phyloP scores from a whole-genome alignment of 495 filamentous ascomycete genomes.

The Platismatia glauca region DNA sequence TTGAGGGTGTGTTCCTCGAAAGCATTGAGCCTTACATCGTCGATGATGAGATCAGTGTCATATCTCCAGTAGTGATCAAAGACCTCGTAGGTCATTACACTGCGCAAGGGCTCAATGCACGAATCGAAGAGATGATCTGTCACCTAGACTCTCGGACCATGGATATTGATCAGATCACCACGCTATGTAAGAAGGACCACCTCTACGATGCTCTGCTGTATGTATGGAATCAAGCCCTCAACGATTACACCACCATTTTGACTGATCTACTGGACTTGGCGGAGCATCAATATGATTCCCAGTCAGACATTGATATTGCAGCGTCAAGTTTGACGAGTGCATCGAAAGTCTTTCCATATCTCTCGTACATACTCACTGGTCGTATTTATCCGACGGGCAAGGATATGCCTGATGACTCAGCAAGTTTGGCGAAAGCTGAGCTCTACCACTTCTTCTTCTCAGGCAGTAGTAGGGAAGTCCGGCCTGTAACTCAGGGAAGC shows the following conservation, averaged over 20 bases:
- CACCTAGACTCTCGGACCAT: constrained; percentile 82
- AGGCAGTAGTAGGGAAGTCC: constrained; percentile 52
- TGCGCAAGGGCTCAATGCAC: constrained; percentile 55
- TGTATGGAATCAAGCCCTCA: constrained; percentile 86
- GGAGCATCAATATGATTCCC: constrained; percentile 30
- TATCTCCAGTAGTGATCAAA: constrained; percentile 82
- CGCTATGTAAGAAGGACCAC: constrained; percentile 78
- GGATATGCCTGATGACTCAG: constrained; percentile 55
- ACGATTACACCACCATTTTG: constrained; percentile 83
- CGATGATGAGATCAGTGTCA: constrained; percentile 59
- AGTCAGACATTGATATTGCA: constrained; percentile 19
- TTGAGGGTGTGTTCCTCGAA: constrained; percentile 71
- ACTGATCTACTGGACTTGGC: constrained; percentile 74
- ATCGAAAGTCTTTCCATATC: constrained; percentile 87
- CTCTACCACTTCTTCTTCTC: constrained; percentile 92
- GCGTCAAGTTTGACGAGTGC: constrained; percentile 49
- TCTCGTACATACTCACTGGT: constrained; percentile 87
- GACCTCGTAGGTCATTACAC: constrained; percentile 74
- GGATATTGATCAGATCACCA: constrained; percentile 88
- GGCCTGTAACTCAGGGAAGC: neutral
- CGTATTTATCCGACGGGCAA: constrained; percentile 84
- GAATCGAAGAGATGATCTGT: constrained; percentile 92
- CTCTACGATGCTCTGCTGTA: constrained; percentile 95
- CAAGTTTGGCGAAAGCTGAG: constrained; percentile 68
- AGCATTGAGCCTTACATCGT: constrained; percentile 78